phyloP scores from a whole-genome alignment of 1,284 basidiomycete genomes.

The Microbotryum scabiosae region DNA sequence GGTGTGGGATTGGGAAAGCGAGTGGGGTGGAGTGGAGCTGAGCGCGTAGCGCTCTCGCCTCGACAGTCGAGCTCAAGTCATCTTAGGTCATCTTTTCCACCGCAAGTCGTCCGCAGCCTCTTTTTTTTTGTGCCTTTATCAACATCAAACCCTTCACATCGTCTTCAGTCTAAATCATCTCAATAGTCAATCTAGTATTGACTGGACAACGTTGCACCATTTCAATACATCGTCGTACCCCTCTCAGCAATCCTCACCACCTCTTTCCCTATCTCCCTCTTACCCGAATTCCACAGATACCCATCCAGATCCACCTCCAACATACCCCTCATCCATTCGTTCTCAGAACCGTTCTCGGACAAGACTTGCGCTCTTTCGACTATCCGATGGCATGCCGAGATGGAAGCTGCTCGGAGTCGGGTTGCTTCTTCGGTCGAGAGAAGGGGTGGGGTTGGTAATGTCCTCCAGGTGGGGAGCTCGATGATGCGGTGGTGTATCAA shows the following conservation, averaged over 20 bases:
- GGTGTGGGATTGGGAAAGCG: too few relatives aligned
- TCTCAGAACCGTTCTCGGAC: slow-evolving; percentile 18
- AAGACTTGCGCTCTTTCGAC: slow-evolving; percentile 49
- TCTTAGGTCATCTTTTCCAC: too few relatives aligned
- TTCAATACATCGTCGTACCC: slow-evolving; percentile 21
- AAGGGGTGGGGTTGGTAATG: not conserved
- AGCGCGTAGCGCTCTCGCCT: too few relatives aligned
- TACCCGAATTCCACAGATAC: slow-evolving; percentile 10
- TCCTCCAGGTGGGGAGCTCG: not conserved
- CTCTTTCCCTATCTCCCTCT: slow-evolving; percentile 1
- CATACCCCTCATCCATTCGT: slow-evolving; percentile 28
- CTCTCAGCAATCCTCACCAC: slow-evolving; percentile 14
- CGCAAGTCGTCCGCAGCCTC: too few relatives aligned
- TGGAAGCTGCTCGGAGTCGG: slow-evolving; percentile 65
- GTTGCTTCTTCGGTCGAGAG: slow-evolving; percentile 44
- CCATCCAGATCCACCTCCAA: slow-evolving; percentile 11
- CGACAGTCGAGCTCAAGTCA: too few relatives aligned
- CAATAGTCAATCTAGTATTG: too few relatives aligned
- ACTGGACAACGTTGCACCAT: not conserved
- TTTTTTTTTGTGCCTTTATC: too few relatives aligned
- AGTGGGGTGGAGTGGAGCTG: too few relatives aligned
- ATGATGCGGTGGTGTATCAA: slow-evolving; percentile 13
- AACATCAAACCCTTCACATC: too few relatives aligned
- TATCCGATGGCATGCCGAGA: slow-evolving; percentile 64
- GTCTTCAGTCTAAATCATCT: too few relatives aligned